Percentiles rank a stretch among this genome's conserved stretches.
These are phyloP conservation scores for Triticum timopheevii DNA, from an alignment of 176 grass and related monocot species.

Conservation along the genomic window DNA sequence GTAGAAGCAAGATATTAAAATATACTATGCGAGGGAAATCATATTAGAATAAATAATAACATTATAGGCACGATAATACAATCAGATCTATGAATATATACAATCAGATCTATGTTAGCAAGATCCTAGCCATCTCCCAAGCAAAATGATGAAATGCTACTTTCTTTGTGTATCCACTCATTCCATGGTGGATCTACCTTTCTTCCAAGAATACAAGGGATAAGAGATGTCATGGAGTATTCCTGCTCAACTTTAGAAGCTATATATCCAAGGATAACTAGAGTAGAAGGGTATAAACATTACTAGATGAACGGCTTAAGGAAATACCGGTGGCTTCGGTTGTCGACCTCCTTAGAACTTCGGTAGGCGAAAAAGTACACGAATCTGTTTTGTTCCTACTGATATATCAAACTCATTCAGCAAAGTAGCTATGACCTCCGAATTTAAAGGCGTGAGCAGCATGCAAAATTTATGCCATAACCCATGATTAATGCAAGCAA, in stretches of 20 bases:
- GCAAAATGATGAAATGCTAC: neutral
- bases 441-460: neutral
- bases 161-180: neutral
- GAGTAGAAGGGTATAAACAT: neutral
- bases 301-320: neutral
- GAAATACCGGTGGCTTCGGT: neutral
- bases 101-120: too few relatives aligned
- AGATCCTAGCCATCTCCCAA: neutral
- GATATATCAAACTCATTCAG: neutral
- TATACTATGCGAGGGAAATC: too few relatives aligned
- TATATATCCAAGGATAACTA: neutral
- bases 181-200: neutral
- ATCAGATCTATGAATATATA: too few relatives aligned
- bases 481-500: neutral
- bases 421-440: neutral
- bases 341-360: neutral
- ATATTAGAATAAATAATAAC: too few relatives aligned
- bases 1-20: too few relatives aligned
- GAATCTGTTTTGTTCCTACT: neutral
- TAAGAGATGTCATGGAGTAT: neutral
- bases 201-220: neutral
- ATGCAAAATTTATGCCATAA: neutral
- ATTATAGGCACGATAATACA: too few relatives aligned
- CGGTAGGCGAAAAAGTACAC: neutral
- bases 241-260: neutral